Base-by-base conservation (phyloP, 192 early-diverging fungal species). In the Backusella macrospora region DNA sequence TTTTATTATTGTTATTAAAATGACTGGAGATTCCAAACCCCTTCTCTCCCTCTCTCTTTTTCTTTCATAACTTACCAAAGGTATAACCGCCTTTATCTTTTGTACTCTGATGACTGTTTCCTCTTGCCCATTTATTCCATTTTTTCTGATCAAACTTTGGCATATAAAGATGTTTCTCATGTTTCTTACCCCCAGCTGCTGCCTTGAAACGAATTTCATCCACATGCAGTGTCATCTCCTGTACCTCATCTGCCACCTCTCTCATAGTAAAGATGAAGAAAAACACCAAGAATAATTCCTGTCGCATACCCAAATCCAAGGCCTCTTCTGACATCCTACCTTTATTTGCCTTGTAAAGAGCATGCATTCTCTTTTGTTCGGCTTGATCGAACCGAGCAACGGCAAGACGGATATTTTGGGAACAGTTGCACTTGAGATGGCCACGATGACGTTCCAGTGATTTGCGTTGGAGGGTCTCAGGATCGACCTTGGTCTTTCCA, bases 181-280 rank as follows among this genome's bases (percentile, higher is more conserved):
- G 52, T 34, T 66, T 75, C 47, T 72, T 75, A 16, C 76, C 73
- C 18, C 39, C 75, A 12, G 37, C 43, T 3, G 43, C 64, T 14
- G 42, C 39, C 37, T 68, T 45, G 37, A 64, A 48, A 26, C 73
- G 23, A 34, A 73, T 46, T 9, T 72, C 66, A 26, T 76, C 71
- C 52, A 70, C 59, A 26, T 52, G 44, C 6, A 44, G 6, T 3
- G 79, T 72, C 64, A 80, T 49, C 2, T 62, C 65, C 26, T 70
- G 47, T 49, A 86, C 26, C 46, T 86, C 82, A 2, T 80, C 80
- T 5, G 85, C 82, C 34, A 84, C 83, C 40, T 86, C 85, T 0
- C 85, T 78, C 59, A 86, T 68, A 9, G 82, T 81, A 66, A 86
- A 86, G 4, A 86, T 68, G 40, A 86, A 86, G 67, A 84, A 86